Conservation (phyloP, 371 early-diverging fungal species). For the Encephalitozoon intestinalis region DNA sequence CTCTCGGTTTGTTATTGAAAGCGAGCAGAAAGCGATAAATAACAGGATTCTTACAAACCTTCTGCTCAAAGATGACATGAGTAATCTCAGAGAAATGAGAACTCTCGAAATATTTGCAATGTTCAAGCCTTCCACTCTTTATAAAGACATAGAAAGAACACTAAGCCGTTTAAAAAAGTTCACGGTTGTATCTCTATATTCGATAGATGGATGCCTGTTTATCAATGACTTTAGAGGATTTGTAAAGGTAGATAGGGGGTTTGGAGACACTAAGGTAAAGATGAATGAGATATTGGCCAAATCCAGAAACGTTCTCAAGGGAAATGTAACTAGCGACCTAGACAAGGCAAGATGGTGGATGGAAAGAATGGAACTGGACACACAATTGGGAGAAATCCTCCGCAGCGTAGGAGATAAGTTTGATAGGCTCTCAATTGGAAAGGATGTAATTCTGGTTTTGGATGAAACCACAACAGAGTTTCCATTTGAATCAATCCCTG, state of each 20-base stretch:
- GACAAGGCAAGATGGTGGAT: constrained; percentile 43
- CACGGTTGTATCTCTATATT: background rate
- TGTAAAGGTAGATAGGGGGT: background rate
- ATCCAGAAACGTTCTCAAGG: constrained; percentile 21
- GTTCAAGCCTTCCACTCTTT: background rate
- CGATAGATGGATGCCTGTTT: background rate
- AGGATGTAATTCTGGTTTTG: background rate
- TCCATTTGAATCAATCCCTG: constrained; percentile 34
- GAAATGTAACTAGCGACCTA: background rate
- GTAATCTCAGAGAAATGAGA: background rate
- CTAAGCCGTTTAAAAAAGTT: background rate
- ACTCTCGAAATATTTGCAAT: background rate
- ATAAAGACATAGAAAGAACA: background rate
- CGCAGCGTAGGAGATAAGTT: background rate
- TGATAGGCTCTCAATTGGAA: background rate
- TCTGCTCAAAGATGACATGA: background rate
- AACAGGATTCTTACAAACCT: background rate
- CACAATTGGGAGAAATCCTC: constrained; percentile 14
- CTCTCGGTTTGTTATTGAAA: background rate
- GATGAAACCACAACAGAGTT: constrained; percentile 42
- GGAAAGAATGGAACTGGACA: constrained; percentile 36
- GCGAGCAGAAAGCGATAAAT: background rate
- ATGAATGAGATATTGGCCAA: constrained; percentile 11
- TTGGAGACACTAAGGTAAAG: constrained; percentile 2
- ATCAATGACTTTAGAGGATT: background rate